These are phyloP conservation scores for Epichloe sp. DNA, from an alignment of 2,329 filamentous ascomycete genomes.

Conservation along the genomic window DNA sequence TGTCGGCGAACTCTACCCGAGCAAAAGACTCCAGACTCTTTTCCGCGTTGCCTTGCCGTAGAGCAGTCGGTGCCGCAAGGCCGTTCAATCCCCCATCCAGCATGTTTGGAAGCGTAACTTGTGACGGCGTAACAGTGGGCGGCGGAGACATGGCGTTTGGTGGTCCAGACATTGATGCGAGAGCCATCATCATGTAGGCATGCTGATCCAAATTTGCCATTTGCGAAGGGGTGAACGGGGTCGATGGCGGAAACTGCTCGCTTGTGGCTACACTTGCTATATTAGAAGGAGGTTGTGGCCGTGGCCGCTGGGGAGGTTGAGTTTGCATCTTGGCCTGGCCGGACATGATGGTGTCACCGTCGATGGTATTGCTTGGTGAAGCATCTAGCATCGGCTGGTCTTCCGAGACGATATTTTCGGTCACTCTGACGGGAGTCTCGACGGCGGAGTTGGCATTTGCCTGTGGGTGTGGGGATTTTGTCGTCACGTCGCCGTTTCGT, in stretches of 20 bases:
- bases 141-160: slow-evolving; percentile 26
- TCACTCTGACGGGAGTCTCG: background rate
- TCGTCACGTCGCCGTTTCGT: background rate
- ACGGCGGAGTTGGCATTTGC: background rate
- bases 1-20: slow-evolving; percentile 57
- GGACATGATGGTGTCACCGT: slow-evolving; percentile 1
- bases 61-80: slow-evolving; percentile 17
- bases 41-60: slow-evolving; percentile 21
- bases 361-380: slow-evolving; percentile 1
- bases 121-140: slow-evolving; percentile 31
- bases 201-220: slow-evolving; percentile 23
- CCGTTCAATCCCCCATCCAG: slow-evolving; percentile 19
- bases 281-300: slow-evolving; percentile 8
- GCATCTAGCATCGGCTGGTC: slow-evolving; percentile 11
- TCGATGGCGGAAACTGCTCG: slow-evolving; percentile 18
- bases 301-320: slow-evolving; percentile 5
- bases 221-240: slow-evolving; percentile 20
- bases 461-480: background rate
- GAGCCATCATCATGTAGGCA: slow-evolving; percentile 32
- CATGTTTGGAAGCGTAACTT: slow-evolving; percentile 29
- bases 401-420: background rate
- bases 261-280: slow-evolving; percentile 7
- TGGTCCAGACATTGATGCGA: slow-evolving; percentile 26
- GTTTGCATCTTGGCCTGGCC: slow-evolving; percentile 3
- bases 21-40: slow-evolving; percentile 43